Percentiles rank a stretch among this genome's conserved stretches.
phyloP scores from a whole-genome alignment of 1,284 basidiomycete species.

The Cerioporus squamosus region DNA sequence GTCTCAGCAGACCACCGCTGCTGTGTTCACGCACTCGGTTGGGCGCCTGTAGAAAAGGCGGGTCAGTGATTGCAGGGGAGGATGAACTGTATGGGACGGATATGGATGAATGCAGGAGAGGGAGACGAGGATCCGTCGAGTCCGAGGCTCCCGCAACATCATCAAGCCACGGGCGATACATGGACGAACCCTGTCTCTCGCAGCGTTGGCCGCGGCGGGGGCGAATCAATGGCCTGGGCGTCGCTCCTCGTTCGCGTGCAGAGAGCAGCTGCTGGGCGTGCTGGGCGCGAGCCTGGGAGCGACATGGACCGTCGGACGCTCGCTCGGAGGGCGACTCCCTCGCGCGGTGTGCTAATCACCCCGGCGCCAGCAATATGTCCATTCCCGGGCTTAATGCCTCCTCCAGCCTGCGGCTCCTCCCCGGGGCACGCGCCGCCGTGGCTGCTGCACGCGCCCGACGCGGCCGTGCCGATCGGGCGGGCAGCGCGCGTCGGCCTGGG shows the following conservation, averaged over 20 bases:
- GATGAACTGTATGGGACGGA: background rate
- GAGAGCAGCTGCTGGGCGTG: no score
- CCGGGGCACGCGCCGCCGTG: no score
- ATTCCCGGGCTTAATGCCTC: slow-evolving; percentile 20
- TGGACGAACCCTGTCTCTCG: no score
- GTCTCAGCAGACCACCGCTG: no score
- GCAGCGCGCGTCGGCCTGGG: no score
- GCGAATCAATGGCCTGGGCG: slow-evolving; percentile 10
- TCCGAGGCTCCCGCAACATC: slow-evolving; percentile 1
- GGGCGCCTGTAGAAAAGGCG: no score
- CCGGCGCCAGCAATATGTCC: slow-evolving; percentile 24
- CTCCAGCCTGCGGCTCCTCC: background rate
- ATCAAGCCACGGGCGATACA: background rate
- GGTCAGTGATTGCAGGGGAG: background rate
- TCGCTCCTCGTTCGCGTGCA: no score
- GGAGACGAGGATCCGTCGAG: background rate
- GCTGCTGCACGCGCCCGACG: no score
- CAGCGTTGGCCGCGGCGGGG: background rate
- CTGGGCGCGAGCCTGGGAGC: background rate
- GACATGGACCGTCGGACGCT: background rate
- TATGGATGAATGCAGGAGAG: background rate
- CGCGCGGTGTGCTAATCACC: slow-evolving; percentile 21
- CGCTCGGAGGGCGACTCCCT: no score
- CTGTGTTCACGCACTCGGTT: no score
- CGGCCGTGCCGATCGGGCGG: no score